Percentiles rank a stretch among this genome's conserved stretches.
Conservation (phyloP, 2,329 filamentous ascomycete genomes). For the Trichoderma sp. region DNA sequence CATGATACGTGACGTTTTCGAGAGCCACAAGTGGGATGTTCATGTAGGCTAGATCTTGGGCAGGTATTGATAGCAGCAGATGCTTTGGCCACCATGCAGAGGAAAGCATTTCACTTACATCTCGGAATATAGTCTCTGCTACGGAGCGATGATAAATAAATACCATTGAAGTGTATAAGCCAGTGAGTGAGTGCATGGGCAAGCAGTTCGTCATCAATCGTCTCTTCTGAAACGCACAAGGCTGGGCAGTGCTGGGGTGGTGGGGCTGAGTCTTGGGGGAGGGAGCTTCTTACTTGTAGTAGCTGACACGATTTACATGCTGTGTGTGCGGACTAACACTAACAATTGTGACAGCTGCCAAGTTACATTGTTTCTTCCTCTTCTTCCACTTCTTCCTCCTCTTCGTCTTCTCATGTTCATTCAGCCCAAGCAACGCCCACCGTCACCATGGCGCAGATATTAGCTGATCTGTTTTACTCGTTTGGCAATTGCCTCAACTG, state of each 20-base stretch:
- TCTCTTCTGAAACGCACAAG: not conserved
- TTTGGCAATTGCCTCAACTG: constrained; percentile 95
- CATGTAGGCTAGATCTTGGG: not conserved
- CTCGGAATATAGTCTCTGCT: not conserved
- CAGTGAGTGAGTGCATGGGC: not conserved
- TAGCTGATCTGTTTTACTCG: constrained; percentile 87
- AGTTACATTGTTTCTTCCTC: not conserved
- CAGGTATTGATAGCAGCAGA: too few relatives aligned
- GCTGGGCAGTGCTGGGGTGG: not conserved
- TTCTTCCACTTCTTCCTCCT: not conserved
- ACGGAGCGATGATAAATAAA: too few relatives aligned
- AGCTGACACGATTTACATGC: not conserved
- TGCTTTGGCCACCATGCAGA: too few relatives aligned
- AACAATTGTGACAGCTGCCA: not conserved
- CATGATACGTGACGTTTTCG: not conserved
- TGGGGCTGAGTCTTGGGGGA: not conserved
- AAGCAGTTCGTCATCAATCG: not conserved
- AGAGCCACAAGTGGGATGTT: not conserved
- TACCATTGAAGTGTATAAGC: not conserved
- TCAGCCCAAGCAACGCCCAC: not conserved
- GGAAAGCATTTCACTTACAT: too few relatives aligned
- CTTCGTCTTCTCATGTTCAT: not conserved
- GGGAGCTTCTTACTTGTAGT: not conserved
- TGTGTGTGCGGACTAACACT: not conserved
- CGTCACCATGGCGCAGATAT: constrained; percentile 71